Conservation (phyloP, 352 stramenopile species). For the Globisporangium emineosum region DNA sequence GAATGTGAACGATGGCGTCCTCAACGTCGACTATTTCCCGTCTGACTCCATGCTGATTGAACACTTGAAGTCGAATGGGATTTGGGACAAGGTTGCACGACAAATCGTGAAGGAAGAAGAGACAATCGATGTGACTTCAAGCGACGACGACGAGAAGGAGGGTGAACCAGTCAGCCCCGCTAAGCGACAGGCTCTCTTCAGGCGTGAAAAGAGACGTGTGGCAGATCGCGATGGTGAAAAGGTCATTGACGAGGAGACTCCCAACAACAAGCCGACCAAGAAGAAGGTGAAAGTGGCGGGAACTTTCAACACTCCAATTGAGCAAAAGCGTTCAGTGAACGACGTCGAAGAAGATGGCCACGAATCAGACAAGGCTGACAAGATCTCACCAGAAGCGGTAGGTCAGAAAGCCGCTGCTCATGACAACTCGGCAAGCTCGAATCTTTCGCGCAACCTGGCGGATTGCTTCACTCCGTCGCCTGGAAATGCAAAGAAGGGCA, state of each 20-base stretch:
- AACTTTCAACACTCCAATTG: slow-evolving; percentile 17
- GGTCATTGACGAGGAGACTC: not conserved
- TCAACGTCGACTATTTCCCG: slow-evolving; percentile 52
- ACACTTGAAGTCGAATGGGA: slow-evolving; percentile 46
- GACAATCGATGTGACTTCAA: slow-evolving; percentile 23
- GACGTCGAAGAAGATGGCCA: not conserved
- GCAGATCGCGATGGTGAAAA: slow-evolving; percentile 2
- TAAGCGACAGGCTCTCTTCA: slow-evolving; percentile 6
- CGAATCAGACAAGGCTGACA: slow-evolving; percentile 23
- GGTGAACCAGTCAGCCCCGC: not conserved
- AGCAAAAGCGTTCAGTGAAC: slow-evolving; percentile 8
- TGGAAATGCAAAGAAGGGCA: slow-evolving; percentile 23
- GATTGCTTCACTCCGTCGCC: slow-evolving; percentile 76
- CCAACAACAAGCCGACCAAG: slow-evolving; percentile 7
- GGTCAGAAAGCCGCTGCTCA: slow-evolving; percentile 26
- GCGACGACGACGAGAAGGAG: slow-evolving; percentile 23
- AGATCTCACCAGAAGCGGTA: slow-evolving; percentile 41
- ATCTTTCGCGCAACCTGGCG: slow-evolving; percentile 36
- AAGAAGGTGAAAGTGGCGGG: slow-evolving; percentile 15
- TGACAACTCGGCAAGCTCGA: slow-evolving; percentile 18
- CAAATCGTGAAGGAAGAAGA: slow-evolving; percentile 36
- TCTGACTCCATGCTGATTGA: slow-evolving; percentile 37
- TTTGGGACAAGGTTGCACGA: slow-evolving; percentile 42
- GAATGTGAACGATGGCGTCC: slow-evolving; percentile 27
- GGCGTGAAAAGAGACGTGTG: slow-evolving; percentile 14